These are phyloP conservation scores for Irpex sp. DNA, from an alignment of 1,284 basidiomycete genomes.

Conservation along the genomic window DNA sequence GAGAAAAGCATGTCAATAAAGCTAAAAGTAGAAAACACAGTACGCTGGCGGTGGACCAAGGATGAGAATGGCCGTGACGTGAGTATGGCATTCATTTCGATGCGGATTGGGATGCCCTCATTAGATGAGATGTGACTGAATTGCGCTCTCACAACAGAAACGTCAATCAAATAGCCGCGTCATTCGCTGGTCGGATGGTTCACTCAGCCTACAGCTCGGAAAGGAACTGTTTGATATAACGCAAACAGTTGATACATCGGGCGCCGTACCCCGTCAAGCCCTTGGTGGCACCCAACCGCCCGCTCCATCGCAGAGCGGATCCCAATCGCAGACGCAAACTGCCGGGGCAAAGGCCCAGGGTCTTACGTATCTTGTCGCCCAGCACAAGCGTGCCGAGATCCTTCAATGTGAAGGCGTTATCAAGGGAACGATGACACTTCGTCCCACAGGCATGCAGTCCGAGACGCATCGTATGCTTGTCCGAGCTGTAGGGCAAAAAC, in stretches of 20 bases:
- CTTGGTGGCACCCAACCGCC: conserved; percentile 40
- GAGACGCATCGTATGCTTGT: conserved; percentile 88
- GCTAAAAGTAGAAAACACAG: conserved; percentile 85
- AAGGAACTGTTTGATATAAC: conserved; percentile 89
- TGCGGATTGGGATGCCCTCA: background rate
- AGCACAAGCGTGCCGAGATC: conserved; percentile 83
- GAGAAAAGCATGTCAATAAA: conserved; percentile 79
- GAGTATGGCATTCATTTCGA: conserved; percentile 27
- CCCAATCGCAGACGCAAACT: background rate
- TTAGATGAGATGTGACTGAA: background rate
- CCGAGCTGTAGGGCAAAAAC: conserved; percentile 80
- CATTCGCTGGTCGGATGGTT: conserved; percentile 90
- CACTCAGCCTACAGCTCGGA: conserved; percentile 82
- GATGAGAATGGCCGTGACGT: conserved; percentile 69
- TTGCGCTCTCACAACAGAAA: conserved; percentile 36
- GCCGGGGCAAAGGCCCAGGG: conserved; percentile 51
- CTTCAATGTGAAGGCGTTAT: conserved; percentile 83
- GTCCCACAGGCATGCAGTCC: conserved; percentile 86
- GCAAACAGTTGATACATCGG: conserved; percentile 70
- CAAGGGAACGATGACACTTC: conserved; percentile 79
- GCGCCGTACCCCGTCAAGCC: conserved; percentile 49
- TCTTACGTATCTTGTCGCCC: conserved; percentile 85
- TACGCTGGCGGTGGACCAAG: conserved; percentile 87
- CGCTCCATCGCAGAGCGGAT: conserved; percentile 31
- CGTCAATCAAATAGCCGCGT: conserved; percentile 86